phyloP scores from a whole-genome alignment of 1,284 basidiomycete genomes.

The Ustilago lituana region DNA sequence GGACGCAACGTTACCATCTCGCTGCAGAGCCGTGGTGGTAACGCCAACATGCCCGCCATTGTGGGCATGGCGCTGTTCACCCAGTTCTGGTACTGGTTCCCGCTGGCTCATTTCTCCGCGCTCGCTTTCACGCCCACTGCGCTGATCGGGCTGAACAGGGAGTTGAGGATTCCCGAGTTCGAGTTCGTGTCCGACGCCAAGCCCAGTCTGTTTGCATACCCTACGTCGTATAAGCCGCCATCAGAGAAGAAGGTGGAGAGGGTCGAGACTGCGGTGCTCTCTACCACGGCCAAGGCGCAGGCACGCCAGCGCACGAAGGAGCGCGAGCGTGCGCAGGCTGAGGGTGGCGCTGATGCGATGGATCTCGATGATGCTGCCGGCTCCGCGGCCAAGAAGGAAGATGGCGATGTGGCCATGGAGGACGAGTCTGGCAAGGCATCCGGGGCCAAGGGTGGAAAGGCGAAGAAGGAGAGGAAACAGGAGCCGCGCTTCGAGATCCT shows the following conservation, averaged over 20 bases:
- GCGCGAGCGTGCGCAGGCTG: conserved; percentile 53
- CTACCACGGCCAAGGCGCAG: conserved; percentile 65
- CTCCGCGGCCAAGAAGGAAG: conserved; percentile 31
- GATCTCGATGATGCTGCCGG: conserved; percentile 51
- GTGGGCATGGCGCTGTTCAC: conserved; percentile 67
- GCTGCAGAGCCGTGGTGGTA: conserved; percentile 61
- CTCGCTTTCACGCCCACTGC: conserved; percentile 66
- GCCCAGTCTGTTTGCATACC: conserved; percentile 65
- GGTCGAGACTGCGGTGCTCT: conserved; percentile 66
- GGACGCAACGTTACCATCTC: conserved; percentile 67
- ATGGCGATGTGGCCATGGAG: conserved; percentile 47
- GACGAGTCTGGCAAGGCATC: conserved; percentile 45
- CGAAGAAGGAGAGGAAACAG: conserved; percentile 71
- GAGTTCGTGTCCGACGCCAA: conserved; percentile 62
- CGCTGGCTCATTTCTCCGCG: conserved; percentile 65
- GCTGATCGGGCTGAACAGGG: conserved; percentile 62
- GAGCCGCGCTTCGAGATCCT: conserved; percentile 82
- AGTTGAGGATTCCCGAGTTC: conserved; percentile 62
- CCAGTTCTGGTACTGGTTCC: conserved; percentile 68
- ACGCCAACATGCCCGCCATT: conserved; percentile 65
- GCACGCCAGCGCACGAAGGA: conserved; percentile 64
- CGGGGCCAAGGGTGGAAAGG: conserved; percentile 23
- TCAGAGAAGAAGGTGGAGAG: conserved; percentile 66
- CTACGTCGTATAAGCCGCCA: conserved; percentile 57
- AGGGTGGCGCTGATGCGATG: conserved; percentile 53